A percentile compares a stretch with the other conserved stretches of the same genome.
phyloP scores from a whole-genome alignment of 257 asterid genomes.

The Anisodus acutangulus region DNA sequence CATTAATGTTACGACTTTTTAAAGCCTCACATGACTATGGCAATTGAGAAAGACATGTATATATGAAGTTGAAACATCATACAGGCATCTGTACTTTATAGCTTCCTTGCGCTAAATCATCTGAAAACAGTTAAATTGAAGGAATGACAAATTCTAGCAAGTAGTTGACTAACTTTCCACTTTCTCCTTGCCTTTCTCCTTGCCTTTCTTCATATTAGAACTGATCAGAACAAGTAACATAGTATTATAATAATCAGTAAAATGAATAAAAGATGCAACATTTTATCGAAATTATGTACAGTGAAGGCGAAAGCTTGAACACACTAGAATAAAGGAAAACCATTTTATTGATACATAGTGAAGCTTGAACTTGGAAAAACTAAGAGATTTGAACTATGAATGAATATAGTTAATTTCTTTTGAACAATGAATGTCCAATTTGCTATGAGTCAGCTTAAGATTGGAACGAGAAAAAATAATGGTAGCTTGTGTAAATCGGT shows the following conservation, averaged over 20 bases:
- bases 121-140: neutral
- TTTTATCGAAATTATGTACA: neutral
- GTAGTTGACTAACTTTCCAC: too few species aligned
- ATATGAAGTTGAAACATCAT: neutral
- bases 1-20: too few species aligned
- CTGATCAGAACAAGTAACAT: neutral
- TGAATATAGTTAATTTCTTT: too few species aligned
- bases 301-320: neutral
- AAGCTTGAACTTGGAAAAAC: neutral
- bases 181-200: neutral
- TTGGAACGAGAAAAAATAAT: too few species aligned
- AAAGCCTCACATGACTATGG: neutral
- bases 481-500: conserved; percentile 6
- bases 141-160: too few species aligned
- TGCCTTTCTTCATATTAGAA: neutral
- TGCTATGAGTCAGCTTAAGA: too few species aligned
- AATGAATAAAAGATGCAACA: neutral
- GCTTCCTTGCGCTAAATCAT: neutral
- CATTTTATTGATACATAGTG: neutral
- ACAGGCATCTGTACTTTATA: neutral
- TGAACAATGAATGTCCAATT: too few species aligned
- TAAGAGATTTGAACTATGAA: neutral
- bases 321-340: neutral
- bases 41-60: conserved; percentile 14
- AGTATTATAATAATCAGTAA: neutral